Conservation (phyloP, 257 asterid genomes). For the Nicotiana paniculata region DNA sequence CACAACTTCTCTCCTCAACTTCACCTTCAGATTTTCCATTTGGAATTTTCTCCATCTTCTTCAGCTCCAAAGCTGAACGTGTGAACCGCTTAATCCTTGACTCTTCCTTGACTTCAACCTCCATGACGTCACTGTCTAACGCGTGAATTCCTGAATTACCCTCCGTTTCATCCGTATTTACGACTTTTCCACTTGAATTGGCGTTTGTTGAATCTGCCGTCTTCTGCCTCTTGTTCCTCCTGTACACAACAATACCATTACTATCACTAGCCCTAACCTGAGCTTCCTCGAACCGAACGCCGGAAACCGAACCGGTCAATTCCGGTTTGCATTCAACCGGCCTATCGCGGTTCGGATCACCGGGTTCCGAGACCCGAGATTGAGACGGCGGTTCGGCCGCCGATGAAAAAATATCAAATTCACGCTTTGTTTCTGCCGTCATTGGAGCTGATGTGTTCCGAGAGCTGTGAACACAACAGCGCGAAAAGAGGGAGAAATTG, state of each 20-base stretch:
- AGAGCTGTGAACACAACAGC: conserved; percentile 1
- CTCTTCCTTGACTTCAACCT: conserved; percentile 56
- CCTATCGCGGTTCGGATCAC: conserved; percentile 2
- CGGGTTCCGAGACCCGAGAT: conserved; percentile 18
- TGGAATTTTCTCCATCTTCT: conserved; percentile 24
- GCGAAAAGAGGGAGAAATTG: neutral
- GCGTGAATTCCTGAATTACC: conserved; percentile 17
- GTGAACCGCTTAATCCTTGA: conserved; percentile 38
- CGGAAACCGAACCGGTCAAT: conserved; percentile 23
- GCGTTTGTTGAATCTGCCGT: conserved; percentile 7
- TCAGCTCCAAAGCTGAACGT: conserved; percentile 39
- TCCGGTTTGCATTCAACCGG: conserved; percentile 18
- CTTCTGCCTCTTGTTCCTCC: conserved; percentile 63
- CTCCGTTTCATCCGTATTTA: conserved; percentile 18
- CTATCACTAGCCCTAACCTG: conserved; percentile 45
- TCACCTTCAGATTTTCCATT: conserved; percentile 19
- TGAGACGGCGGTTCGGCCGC: conserved; percentile 17
- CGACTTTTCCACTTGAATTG: conserved; percentile 8
- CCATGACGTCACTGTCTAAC: conserved; percentile 40
- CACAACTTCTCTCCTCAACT: conserved; percentile 27
- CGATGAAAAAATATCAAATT: neutral
- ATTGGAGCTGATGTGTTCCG: neutral
- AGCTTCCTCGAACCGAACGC: conserved; percentile 28
- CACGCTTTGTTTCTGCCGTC: neutral
- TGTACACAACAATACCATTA: conserved; percentile 56